phyloP scores from a whole-genome alignment of 2,329 filamentous ascomycete genomes.

The Alternaria hordeiaustralica region DNA sequence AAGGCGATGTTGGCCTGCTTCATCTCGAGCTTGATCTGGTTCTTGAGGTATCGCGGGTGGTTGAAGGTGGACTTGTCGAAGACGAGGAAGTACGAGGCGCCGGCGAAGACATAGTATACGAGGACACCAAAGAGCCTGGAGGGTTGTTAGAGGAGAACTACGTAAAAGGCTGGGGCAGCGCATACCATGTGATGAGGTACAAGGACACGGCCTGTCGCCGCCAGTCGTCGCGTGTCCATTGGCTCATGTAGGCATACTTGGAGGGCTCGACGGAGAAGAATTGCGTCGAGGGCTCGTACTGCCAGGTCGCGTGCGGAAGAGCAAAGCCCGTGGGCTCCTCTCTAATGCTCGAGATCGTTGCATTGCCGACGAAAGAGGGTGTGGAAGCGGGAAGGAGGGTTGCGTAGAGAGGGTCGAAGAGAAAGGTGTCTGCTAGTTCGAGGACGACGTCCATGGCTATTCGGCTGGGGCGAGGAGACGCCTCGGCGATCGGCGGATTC shows the following conservation, averaged over 20 bases:
- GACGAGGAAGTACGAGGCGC: constrained; percentile 83
- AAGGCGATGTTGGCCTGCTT: constrained; percentile 76
- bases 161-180: not conserved
- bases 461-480: constrained; percentile 15
- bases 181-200: constrained; percentile 84
- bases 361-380: constrained; percentile 60
- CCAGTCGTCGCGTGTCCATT: constrained; percentile 77
- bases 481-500: constrained; percentile 16
- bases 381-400: constrained; percentile 65
- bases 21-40: constrained; percentile 88
- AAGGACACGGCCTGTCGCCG: constrained; percentile 76
- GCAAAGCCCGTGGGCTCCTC: constrained; percentile 45
- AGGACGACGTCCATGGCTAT: constrained; percentile 85
- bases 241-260: constrained; percentile 78
- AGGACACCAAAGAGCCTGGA: constrained; percentile 83
- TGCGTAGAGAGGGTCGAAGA: constrained; percentile 82
- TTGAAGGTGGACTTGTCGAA: constrained; percentile 90
- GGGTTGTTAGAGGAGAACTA: constrained; percentile 13
- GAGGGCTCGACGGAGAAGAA: constrained; percentile 74
- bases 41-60: constrained; percentile 94
- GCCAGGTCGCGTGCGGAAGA: constrained; percentile 55
- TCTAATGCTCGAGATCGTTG: constrained; percentile 61
- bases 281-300: constrained; percentile 75
- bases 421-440: constrained; percentile 80
- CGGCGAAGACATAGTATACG: constrained; percentile 84